phyloP scores from a whole-genome alignment of 148 eudicot species.

The Suaeda aralocaspica region DNA sequence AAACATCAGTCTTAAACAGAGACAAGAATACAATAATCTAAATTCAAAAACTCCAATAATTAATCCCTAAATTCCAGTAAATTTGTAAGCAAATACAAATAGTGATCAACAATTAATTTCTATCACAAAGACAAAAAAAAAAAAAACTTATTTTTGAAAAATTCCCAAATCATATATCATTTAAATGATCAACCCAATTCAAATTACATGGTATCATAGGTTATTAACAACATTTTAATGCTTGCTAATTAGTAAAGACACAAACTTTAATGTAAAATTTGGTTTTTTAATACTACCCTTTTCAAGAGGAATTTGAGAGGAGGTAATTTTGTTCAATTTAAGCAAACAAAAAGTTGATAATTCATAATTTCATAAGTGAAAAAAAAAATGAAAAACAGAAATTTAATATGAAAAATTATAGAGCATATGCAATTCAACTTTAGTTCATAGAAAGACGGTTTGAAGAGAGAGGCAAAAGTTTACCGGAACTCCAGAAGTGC shows the following conservation, averaged over 20 bases:
- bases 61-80: too few species aligned
- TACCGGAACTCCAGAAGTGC: neutral
- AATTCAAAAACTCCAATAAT: neutral
- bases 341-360: too few species aligned
- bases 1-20: too few species aligned
- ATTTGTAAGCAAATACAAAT: too few species aligned
- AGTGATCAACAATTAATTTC: too few species aligned
- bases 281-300: neutral
- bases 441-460: too few species aligned
- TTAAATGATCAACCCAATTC: neutral
- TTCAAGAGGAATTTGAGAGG: neutral
- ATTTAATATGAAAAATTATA: too few species aligned
- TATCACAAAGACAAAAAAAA: too few species aligned
- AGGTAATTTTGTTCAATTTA: neutral
- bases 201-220: neutral
- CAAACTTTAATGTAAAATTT: constrained; percentile 3
- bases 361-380: neutral
- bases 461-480: too few species aligned
- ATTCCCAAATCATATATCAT: constrained; percentile 2
- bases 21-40: neutral
- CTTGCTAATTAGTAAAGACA: neutral
- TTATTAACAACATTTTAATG: neutral
- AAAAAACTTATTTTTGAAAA: neutral
- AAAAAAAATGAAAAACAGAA: neutral
- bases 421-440: too few species aligned